Evolutionary conservation across 129 eudicot genomes (phyloP), one percentile per base, ranked within the genome.

Genomic region (Artemisia argyi): DNA sequence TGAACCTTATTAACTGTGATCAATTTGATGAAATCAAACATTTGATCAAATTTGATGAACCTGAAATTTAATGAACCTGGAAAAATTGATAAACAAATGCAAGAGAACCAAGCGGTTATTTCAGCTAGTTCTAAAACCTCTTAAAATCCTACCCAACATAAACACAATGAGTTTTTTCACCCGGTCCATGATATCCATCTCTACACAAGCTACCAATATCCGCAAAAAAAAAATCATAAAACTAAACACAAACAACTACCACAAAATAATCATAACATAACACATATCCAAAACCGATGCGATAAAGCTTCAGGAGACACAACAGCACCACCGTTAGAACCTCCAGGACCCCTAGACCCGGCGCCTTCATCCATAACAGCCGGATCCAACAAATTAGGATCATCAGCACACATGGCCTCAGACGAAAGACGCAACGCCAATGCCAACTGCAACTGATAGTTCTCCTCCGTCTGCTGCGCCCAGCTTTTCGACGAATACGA

Each of bases 401-500:
- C 92, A 71, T 88, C 88, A n/a, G 90, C 90, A 71, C 88, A 83
- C 32, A 90, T 78, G 53, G 97, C 91, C 57, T 91, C 97, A 7
- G 97, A 72, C 3, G 97, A 91, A 30, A 91, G 82, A 52, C 97
- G 83, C 20, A 91, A 69, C 35, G 97, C 97, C 79, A 91, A 68
- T 7, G 96, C 97, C 85, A 88, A 66, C 76, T 91, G 97, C 80
- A 91, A 65, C 55, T 85, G 97, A 68, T 91, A 91, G 47, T 96
- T 88, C 75, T 91, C 97, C 81, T 88, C 97, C 62, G 96, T 88
- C 83, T 88, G 97, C 66, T 88, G 97, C 18, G 97, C 96, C 97
- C 97, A 91, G 73, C 97, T 91, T 73, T 88, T 91, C 7, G 85
- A 84, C 16, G 79, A 75, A 75, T 66, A 75, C 57, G 79, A 75